phyloP scores from a whole-genome alignment of 768 basidiomycete genomes.

The Boletus sensibilis region DNA sequence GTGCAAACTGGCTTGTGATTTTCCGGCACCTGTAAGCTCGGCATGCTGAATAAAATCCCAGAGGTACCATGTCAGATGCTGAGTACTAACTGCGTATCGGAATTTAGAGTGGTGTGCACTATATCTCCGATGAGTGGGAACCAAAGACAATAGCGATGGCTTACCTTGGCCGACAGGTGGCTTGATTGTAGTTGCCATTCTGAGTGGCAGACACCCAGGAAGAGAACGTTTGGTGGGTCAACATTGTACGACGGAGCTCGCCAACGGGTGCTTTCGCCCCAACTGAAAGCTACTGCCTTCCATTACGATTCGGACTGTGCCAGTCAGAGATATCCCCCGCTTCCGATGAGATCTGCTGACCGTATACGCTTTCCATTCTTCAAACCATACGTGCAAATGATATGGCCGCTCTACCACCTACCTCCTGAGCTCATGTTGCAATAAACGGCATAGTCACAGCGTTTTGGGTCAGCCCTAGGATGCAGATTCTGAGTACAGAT shows the following conservation, averaged over 20 bases:
- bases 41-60: constrained; percentile 11
- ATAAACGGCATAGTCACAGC: not conserved
- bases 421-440: not conserved
- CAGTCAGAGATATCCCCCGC: not conserved
- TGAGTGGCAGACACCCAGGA: constrained; percentile 3
- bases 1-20: not conserved
- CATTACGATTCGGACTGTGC: constrained; percentile 7
- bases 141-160: constrained; percentile 17
- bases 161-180: constrained; percentile 20
- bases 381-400: not conserved
- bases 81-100: constrained; percentile 7
- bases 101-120: not conserved
- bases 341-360: not conserved
- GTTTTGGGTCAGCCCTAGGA: not conserved
- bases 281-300: not conserved
- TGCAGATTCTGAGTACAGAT: not conserved
- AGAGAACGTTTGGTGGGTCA: not conserved
- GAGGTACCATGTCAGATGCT: not conserved
- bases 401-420: not conserved
- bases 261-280: not conserved
- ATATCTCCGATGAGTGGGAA: constrained; percentile 12
- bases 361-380: not conserved
- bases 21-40: not conserved
- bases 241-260: constrained; percentile 3
- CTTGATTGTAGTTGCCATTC: constrained; percentile 12